Evolutionary conservation across 495 filamentous ascomycete species (phyloP).

Genomic region (Trichoderma gamsii): DNA sequence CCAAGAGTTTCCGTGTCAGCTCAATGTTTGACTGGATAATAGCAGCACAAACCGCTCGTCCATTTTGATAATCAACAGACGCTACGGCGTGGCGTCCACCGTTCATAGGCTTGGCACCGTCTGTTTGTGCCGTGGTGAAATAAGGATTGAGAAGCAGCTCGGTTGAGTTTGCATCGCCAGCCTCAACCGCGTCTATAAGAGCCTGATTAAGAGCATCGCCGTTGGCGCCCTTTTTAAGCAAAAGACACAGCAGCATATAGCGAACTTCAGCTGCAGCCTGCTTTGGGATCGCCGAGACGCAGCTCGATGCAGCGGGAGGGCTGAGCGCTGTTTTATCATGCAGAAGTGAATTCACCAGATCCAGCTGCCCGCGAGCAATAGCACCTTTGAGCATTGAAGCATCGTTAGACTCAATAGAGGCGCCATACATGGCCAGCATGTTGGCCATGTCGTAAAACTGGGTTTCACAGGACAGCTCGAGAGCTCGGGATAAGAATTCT

Average conservation of each 20-base stretch:
- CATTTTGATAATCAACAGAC: slow-evolving; percentile 40
- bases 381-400: slow-evolving; percentile 33
- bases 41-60: slow-evolving; percentile 36
- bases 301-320: slow-evolving; percentile 36
- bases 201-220: slow-evolving; percentile 34
- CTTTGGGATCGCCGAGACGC: slow-evolving; percentile 38
- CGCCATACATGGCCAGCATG: slow-evolving; percentile 39
- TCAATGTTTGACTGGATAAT: slow-evolving; percentile 30
- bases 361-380: slow-evolving; percentile 31
- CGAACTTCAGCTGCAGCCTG: slow-evolving; percentile 36
- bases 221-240: slow-evolving; percentile 37
- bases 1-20: slow-evolving; percentile 36
- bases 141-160: slow-evolving; percentile 37
- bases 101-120: slow-evolving; percentile 23
- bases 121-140: slow-evolving; percentile 27
- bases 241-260: slow-evolving; percentile 30
- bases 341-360: slow-evolving; percentile 37
- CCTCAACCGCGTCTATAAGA: slow-evolving; percentile 36
- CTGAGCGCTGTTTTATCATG: slow-evolving; percentile 30
- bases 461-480: slow-evolving; percentile 32
- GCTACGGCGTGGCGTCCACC: slow-evolving; percentile 37
- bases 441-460: slow-evolving; percentile 41
- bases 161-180: slow-evolving; percentile 33
- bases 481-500: slow-evolving; percentile 32
- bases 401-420: slow-evolving; percentile 40